Percentiles rank a stretch among this genome's conserved stretches.
These are phyloP conservation scores for Circinella umbellata DNA, from an alignment of 371 early-diverging fungal species.

Conservation along the genomic window DNA sequence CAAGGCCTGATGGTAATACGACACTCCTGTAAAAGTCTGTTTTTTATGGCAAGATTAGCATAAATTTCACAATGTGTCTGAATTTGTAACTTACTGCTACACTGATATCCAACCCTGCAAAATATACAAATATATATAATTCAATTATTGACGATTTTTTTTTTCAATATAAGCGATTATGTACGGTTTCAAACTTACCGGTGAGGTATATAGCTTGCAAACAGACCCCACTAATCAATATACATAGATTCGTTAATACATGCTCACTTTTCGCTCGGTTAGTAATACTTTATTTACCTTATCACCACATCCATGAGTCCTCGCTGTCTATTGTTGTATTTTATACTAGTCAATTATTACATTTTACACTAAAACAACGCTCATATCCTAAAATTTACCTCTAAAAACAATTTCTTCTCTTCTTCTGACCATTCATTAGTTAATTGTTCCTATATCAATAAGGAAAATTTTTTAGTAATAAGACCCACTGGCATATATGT, in stretches of 20 bases:
- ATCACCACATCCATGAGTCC: conserved; percentile 63
- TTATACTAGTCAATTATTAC: neutral
- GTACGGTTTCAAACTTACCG: conserved; percentile 39
- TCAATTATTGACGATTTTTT: conserved; percentile 4
- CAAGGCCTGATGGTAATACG: conserved; percentile 63
- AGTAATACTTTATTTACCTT: conserved; percentile 35
- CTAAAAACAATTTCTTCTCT: conserved; percentile 60
- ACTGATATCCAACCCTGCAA: conserved; percentile 70
- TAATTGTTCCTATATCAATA: conserved; percentile 62
- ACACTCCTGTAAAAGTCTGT: conserved; percentile 70
- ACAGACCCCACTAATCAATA: conserved; percentile 64
- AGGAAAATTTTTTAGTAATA: neutral
- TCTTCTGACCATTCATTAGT: conserved; percentile 75
- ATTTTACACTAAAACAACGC: neutral
- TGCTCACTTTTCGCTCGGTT: no score
- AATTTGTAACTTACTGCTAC: conserved; percentile 57
- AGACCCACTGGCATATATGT: neutral
- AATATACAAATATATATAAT: neutral
- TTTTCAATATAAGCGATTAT: neutral
- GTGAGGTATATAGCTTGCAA: conserved; percentile 76
- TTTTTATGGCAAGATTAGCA: neutral
- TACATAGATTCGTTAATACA: no score
- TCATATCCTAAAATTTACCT: conserved; percentile 29
- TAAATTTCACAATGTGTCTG: neutral
- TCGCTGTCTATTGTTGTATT: conserved; percentile 31